phyloP scores from a whole-genome alignment of 768 basidiomycete species.

The Auriculariales sp. region DNA sequence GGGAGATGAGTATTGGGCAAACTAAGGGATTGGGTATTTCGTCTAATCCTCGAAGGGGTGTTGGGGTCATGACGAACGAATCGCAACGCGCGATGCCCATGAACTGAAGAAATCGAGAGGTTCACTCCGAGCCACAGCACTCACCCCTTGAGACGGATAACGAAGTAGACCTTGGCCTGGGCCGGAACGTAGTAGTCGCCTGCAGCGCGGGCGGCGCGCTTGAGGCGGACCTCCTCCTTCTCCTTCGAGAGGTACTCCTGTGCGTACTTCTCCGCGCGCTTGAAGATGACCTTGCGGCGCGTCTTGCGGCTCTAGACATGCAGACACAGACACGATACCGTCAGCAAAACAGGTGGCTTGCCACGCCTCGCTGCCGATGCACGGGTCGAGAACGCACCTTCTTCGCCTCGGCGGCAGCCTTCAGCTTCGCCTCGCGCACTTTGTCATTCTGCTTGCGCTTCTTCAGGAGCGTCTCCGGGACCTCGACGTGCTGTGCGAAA shows the following conservation, averaged over 20 bases:
- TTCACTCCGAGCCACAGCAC: conserved; percentile 20
- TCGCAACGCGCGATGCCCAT: conserved; percentile 6
- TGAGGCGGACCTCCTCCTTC: conserved; percentile 91
- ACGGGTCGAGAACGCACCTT: conserved; percentile 52
- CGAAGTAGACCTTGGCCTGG: conserved; percentile 95
- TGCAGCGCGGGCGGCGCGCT: conserved; percentile 77
- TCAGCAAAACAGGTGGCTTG: conserved; percentile 1
- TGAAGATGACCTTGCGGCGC: conserved; percentile 96
- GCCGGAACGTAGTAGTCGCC: conserved; percentile 98
- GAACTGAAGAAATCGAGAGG: not conserved
- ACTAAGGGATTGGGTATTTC: not conserved
- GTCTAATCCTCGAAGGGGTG: too few relatives aligned
- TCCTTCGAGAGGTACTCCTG: conserved; percentile 91
- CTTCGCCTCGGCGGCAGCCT: conserved; percentile 67
- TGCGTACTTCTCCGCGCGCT: conserved; percentile 95
- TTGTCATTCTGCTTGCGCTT: conserved; percentile 98
- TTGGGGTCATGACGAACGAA: too few relatives aligned
- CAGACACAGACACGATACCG: conserved; percentile 3
- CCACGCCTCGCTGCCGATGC: too few relatives aligned
- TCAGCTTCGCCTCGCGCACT: conserved; percentile 84
- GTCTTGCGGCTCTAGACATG: conserved; percentile 80
- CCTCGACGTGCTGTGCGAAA: conserved; percentile 63
- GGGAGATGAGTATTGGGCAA: not conserved
- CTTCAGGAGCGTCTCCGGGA: conserved; percentile 99
- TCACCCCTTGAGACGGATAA: conserved; percentile 91